phyloP scores from a whole-genome alignment of 2,329 filamentous ascomycete genomes.

The Mollisiaceae sp. region DNA sequence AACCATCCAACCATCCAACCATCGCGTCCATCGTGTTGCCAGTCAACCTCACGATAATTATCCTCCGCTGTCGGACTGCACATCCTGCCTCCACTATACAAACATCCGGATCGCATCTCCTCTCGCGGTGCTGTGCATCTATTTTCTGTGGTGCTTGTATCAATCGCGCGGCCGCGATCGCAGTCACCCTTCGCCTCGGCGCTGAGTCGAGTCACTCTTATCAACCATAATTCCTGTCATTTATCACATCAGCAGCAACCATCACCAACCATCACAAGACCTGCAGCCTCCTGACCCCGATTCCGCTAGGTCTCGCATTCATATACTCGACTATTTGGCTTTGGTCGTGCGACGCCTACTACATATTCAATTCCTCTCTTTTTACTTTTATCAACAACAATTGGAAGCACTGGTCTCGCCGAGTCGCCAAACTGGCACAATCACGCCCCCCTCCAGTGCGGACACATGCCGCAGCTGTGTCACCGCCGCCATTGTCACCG shows the following conservation, averaged over 20 bases:
- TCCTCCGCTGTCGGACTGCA: background rate
- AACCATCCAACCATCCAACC: background rate
- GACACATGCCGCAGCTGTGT: conserved; percentile 27
- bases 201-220: conserved; percentile 18
- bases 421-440: conserved; percentile 36
- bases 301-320: background rate
- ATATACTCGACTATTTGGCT: background rate
- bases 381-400: conserved; percentile 1
- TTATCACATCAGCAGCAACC: conserved; percentile 18
- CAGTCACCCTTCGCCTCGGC: conserved; percentile 1
- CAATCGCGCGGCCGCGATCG: background rate
- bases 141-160: background rate
- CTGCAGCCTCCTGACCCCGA: background rate
- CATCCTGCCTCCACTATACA: background rate
- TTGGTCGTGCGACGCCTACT: too few species aligned
- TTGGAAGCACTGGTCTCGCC: conserved; percentile 11
- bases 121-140: background rate
- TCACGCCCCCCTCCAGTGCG: conserved; percentile 37
- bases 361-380: conserved; percentile 2
- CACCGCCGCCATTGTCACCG: conserved; percentile 34
- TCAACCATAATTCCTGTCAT: conserved; percentile 14
- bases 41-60: conserved; percentile 4
- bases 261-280: conserved; percentile 12
- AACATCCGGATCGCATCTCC: background rate
- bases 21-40: too few species aligned